phyloP scores from a whole-genome alignment of 1,284 basidiomycete species.

The Stereum hirsutum region DNA sequence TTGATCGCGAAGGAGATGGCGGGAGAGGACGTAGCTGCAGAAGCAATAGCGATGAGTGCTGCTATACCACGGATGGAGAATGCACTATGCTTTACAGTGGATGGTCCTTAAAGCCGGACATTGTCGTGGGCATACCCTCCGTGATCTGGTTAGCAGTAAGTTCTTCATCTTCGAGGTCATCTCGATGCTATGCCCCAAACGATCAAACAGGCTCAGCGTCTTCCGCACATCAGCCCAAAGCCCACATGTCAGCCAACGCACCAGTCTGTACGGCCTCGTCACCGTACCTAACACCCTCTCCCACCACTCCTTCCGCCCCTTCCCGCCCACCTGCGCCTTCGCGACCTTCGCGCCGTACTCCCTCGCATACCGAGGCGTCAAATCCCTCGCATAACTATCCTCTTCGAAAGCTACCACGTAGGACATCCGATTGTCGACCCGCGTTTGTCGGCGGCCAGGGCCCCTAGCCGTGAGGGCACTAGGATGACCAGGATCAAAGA shows the following conservation, averaged over 20 bases:
- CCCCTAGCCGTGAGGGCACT: constrained; percentile 22
- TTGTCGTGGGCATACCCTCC: constrained; percentile 92
- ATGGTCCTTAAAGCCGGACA: constrained; percentile 94
- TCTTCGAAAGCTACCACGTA: constrained; percentile 96
- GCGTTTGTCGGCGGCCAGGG: constrained; percentile 21
- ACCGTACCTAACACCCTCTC: constrained; percentile 53
- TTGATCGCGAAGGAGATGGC: constrained; percentile 86
- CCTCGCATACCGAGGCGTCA: constrained; percentile 73
- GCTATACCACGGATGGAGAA: constrained; percentile 6
- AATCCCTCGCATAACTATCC: constrained; percentile 69
- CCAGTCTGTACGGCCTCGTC: constrained; percentile 71
- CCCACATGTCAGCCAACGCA: constrained; percentile 27
- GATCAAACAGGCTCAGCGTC: constrained; percentile 1
- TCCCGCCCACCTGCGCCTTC: constrained; percentile 72
- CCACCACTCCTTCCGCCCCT: constrained; percentile 83
- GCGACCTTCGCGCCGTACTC: constrained; percentile 79
- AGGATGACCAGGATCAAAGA: constrained; percentile 79
- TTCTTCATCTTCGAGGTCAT: constrained; percentile 94
- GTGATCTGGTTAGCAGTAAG: constrained; percentile 69
- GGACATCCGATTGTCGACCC: constrained; percentile 75
- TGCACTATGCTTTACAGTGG: constrained; percentile 53
- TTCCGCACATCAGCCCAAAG: constrained; percentile 6
- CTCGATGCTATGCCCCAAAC: constrained; percentile 89
- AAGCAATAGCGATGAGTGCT: constrained; percentile 5
- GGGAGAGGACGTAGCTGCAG: constrained; percentile 76